phyloP scores from a whole-genome alignment of 2,329 filamentous ascomycete genomes.

The Colletotrichum tanaceti region DNA sequence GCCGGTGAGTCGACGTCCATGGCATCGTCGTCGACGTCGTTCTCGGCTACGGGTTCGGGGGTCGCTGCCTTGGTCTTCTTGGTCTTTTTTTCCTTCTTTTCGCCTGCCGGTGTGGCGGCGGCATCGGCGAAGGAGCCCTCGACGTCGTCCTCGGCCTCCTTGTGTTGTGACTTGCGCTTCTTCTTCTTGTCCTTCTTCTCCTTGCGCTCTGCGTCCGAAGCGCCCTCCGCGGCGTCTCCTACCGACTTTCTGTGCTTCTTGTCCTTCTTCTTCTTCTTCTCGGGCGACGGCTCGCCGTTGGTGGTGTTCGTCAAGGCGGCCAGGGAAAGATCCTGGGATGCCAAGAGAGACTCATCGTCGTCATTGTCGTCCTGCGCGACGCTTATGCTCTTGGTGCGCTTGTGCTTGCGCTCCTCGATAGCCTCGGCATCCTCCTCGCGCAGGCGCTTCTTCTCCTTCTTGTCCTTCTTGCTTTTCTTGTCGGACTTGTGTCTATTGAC shows the following conservation, averaged over 20 bases:
- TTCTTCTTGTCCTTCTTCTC: constrained; percentile 51
- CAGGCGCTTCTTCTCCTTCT: constrained; percentile 57
- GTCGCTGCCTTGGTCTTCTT: constrained; percentile 44
- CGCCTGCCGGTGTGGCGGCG: constrained; percentile 12
- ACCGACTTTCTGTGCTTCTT: constrained; percentile 34
- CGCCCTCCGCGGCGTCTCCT: constrained; percentile 43
- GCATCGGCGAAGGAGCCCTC: constrained; percentile 20
- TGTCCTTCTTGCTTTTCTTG: constrained; percentile 55
- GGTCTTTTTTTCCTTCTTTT: constrained; percentile 45
- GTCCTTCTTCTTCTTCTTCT: constrained; percentile 36
- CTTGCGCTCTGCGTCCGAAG: constrained; percentile 47
- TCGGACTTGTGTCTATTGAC: constrained; percentile 49
- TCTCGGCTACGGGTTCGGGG: constrained; percentile 35
- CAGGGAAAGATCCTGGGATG: constrained; percentile 37
- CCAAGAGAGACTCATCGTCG: constrained; percentile 20
- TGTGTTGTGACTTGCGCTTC: constrained; percentile 50
- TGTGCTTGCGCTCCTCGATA: constrained; percentile 59
- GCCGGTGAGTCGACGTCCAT: constrained; percentile 55
- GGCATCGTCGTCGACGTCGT: constrained; percentile 47
- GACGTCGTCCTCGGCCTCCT: constrained; percentile 40
- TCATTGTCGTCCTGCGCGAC: constrained; percentile 44
- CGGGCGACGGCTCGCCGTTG: constrained; percentile 33
- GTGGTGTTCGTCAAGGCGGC: constrained; percentile 29
- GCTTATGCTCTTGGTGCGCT: constrained; percentile 60
- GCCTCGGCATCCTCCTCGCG: constrained; percentile 56